Base-by-base conservation (phyloP, 306 rosid species). In the Vigna radiata region DNA sequence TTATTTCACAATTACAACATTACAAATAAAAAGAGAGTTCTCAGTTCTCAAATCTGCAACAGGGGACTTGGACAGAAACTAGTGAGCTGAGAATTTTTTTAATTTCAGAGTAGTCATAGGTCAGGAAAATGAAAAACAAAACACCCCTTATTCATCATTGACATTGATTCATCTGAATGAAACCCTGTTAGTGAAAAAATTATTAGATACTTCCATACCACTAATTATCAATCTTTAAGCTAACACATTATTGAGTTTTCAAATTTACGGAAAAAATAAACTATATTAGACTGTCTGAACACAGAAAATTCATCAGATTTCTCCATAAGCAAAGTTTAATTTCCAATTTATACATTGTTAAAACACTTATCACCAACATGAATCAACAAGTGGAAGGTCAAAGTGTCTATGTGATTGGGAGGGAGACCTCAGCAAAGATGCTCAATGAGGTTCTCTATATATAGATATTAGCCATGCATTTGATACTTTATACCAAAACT, bases 1-100 rank as follows among this genome's bases (percentile, higher is more conserved):
- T 36, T 41, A 65, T 27, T 67, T 66, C 65, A 73, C 64, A 54
- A 46, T 55, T 64, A 73, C 70, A 54, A 21, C 41, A 72, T n/a
- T 9, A 27, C 43, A 37, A 75, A 27, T 27, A 49, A 25, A 75
- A 44, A 21, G 13, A 15, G 50, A 49, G 36, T 23, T 5, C 64
- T 60, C 64, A 46, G 12, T 53, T 48, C 37, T 36, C 12, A 41
- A 39, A 39, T 65, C 31, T 4, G 17, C 48, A 25, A 50, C 41
- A 66, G 23, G 56, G 58, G 9, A 6, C 8, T 6, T 29, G 44
- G 18, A n/a, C 41, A 75, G 36, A 15, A 25, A 67, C 68, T 27
- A 63, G 13, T 17, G 15, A 27, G 47, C n/a, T 11, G 36, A 73
- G 47, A 23, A 58, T n/a, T 27, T 43, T 23, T 73, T 25, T 4